phyloP scores from a whole-genome alignment of 345 rosid genomes.

The Populus simonii region DNA sequence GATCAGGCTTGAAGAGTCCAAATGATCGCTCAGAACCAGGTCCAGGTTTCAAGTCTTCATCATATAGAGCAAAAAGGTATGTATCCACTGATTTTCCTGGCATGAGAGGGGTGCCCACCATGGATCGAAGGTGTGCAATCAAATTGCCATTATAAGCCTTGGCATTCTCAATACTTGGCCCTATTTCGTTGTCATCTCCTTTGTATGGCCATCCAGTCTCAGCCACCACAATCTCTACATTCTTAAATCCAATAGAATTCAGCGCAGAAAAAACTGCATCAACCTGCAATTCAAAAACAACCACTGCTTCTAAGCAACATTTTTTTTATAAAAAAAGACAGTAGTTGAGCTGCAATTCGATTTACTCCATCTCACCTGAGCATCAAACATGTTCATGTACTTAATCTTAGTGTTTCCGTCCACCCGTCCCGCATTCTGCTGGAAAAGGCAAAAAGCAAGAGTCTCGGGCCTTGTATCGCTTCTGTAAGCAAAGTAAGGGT shows the following conservation, averaged over 20 bases:
- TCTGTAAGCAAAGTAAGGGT: constrained; percentile 78
- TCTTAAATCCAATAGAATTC: constrained; percentile 54
- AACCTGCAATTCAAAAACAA: constrained; percentile 37
- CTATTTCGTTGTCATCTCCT: constrained; percentile 72
- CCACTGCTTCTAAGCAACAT: neutral
- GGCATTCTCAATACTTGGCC: constrained; percentile 74
- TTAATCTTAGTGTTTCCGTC: constrained; percentile 66
- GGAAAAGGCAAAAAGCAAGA: constrained; percentile 74
- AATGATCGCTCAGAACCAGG: constrained; percentile 63
- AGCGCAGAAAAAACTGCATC: constrained; percentile 83
- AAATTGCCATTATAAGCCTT: constrained; percentile 78
- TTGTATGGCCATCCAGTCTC: constrained; percentile 99
- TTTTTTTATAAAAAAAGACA: neutral
- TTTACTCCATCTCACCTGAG: constrained; percentile 50
- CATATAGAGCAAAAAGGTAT: constrained; percentile 76
- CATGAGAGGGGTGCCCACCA: constrained; percentile 85
- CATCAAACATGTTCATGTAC: constrained; percentile 97
- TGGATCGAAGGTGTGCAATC: constrained; percentile 72
- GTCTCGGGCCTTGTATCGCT: constrained; percentile 77
- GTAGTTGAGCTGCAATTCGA: neutral
- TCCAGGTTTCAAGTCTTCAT: constrained; percentile 88
- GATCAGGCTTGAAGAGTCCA: constrained; percentile 74
- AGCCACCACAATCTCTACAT: constrained; percentile 83
- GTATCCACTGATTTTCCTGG: constrained; percentile 85
- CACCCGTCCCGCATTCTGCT: constrained; percentile 66